Evolutionary conservation across 352 stramenopile species (phyloP).

Genomic region (Aphanomyces euteiches): DNA sequence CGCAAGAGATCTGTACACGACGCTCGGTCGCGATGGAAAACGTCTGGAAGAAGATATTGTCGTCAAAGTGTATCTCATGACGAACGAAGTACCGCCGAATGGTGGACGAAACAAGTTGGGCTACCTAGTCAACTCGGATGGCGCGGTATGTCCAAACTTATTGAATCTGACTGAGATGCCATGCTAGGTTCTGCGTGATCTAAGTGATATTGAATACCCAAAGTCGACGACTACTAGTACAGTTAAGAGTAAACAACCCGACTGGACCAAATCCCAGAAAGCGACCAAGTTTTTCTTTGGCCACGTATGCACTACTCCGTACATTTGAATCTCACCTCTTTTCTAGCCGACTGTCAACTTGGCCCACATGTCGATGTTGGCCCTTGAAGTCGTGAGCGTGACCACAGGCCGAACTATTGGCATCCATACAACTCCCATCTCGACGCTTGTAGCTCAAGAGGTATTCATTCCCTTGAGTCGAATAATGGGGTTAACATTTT

Average conservation of each 20-base stretch:
- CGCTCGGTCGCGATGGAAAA: neutral
- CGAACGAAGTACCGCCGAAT: conserved; percentile 17
- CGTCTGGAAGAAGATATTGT: conserved; percentile 22
- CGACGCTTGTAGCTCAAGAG: neutral
- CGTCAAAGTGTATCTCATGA: conserved; percentile 15
- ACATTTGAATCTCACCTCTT: neutral
- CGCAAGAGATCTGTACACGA: conserved; percentile 44
- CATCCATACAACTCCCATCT: neutral
- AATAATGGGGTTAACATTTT: no score
- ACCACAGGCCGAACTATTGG: conserved; percentile 19
- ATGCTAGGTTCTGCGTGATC: conserved; percentile 5
- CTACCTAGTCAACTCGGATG: conserved; percentile 2
- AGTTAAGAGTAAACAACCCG: neutral
- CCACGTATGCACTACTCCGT: neutral
- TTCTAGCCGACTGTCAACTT: conserved; percentile 12
- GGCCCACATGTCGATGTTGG: conserved; percentile 16
- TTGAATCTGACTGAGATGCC: neutral
- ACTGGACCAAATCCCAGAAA: conserved; percentile 6
- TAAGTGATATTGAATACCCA: conserved; percentile 14
- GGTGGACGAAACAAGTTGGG: conserved; percentile 15
- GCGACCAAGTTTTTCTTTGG: conserved; percentile 16
- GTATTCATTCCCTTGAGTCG: neutral
- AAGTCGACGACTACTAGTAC: conserved; percentile 1
- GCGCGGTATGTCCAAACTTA: neutral
- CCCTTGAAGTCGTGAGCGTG: conserved; percentile 18